Evolutionary conservation across 192 early-diverging fungal species (phyloP).

Genomic region (Dissophora globulifera): DNA sequence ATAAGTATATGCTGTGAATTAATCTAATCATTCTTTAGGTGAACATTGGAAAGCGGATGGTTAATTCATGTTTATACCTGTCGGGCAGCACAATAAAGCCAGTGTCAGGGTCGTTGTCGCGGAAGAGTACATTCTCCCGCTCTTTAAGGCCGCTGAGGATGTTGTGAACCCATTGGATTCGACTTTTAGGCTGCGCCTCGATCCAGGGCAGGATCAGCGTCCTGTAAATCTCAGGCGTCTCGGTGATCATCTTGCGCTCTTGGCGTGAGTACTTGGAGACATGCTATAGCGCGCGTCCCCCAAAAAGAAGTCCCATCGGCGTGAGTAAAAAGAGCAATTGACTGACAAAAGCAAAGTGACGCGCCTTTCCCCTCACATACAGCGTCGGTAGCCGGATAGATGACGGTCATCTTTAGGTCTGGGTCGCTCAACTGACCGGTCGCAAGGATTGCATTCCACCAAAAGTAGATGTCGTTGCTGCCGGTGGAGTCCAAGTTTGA

Average conservation of each 20-base stretch:
- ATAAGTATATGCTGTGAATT: too few relatives aligned
- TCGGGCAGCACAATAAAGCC: constrained; percentile 85
- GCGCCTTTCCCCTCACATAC: too few relatives aligned
- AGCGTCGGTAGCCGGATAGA: constrained; percentile 72
- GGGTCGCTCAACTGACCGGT: constrained; percentile 38
- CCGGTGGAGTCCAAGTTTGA: constrained; percentile 53
- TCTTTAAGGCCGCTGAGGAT: constrained; percentile 75
- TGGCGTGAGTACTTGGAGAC: constrained; percentile 78
- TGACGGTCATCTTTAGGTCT: constrained; percentile 68
- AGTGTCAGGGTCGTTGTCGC: constrained; percentile 62
- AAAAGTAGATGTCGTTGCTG: constrained; percentile 76
- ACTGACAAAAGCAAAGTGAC: too few relatives aligned
- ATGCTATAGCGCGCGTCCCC: constrained; percentile 62
- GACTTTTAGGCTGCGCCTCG: constrained; percentile 62
- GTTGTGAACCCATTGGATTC: constrained; percentile 84
- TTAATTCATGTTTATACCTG: constrained; percentile 59
- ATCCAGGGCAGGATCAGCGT: constrained; percentile 68
- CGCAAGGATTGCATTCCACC: constrained; percentile 62
- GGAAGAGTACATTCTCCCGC: constrained; percentile 70
- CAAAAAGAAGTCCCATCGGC: too few relatives aligned
- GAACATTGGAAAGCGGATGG: too few relatives aligned
- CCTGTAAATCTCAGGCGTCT: constrained; percentile 72
- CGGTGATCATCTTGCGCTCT: constrained; percentile 64
- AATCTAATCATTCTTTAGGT: too few relatives aligned
- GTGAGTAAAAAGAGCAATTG: too few relatives aligned